phyloP scores from a whole-genome alignment of 768 basidiomycete species.

The Tricholoma sp. region DNA sequence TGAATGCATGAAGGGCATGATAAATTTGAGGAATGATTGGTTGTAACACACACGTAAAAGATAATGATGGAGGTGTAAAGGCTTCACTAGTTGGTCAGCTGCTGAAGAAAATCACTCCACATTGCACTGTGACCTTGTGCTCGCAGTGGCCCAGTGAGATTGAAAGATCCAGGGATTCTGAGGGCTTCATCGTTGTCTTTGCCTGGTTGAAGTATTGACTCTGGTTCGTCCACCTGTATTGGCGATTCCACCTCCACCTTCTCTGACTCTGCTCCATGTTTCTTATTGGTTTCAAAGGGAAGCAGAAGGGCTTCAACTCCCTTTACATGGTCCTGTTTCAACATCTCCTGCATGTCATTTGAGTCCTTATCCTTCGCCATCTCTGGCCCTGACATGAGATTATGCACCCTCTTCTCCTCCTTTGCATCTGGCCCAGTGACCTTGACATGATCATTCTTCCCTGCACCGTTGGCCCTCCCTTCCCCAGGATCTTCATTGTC shows the following conservation, averaged over 20 bases:
- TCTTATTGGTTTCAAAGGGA: neutral
- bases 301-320: neutral
- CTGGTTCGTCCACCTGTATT: constrained; percentile 15
- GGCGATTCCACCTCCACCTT: neutral
- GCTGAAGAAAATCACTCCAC: constrained; percentile 29
- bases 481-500: constrained; percentile 28
- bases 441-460: constrained; percentile 27
- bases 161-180: constrained; percentile 52
- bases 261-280: too few species aligned
- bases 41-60: too few species aligned
- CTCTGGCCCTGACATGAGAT: too few species aligned
- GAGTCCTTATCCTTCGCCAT: too few species aligned
- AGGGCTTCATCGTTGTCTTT: constrained; percentile 20
- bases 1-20: too few species aligned
- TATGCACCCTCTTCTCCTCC: too few species aligned
- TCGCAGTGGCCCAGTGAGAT: constrained; percentile 18
- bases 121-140: constrained; percentile 7
- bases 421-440: constrained; percentile 27
- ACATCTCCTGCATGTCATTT: neutral
- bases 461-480: constrained; percentile 14
- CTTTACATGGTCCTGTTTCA: neutral
- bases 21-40: too few species aligned
- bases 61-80: neutral
- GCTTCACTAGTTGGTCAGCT: constrained; percentile 22
- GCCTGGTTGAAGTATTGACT: constrained; percentile 11